Evolutionary conservation across 345 rosid genomes (phyloP).

Genomic region (Eucalyptus melliodora): DNA sequence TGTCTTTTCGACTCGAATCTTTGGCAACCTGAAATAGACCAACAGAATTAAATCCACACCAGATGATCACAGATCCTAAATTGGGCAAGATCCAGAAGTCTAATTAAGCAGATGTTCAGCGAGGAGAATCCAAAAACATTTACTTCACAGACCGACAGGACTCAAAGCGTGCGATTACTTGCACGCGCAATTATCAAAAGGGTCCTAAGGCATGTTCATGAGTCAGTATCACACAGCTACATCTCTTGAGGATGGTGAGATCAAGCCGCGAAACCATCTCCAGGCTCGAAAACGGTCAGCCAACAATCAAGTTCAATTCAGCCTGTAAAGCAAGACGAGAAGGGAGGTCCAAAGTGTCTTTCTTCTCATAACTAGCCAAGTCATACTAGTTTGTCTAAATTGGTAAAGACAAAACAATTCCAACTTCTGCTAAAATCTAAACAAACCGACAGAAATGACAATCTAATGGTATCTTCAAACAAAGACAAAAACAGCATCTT

Average conservation of each 20-base stretch:
- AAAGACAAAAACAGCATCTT: neutral
- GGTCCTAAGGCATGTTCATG: neutral
- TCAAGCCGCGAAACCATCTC: neutral
- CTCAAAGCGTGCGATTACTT: neutral
- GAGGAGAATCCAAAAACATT: neutral
- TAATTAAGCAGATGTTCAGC: neutral
- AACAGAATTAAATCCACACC: neutral
- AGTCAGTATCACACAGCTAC: neutral
- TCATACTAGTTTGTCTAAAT: neutral
- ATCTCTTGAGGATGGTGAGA: neutral
- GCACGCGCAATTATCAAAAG: neutral
- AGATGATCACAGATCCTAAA: no score
- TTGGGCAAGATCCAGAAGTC: neutral
- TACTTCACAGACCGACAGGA: neutral
- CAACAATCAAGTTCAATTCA: neutral
- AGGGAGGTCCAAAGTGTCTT: neutral
- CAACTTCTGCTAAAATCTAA: no score
- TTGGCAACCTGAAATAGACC: neutral
- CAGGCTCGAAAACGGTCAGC: neutral
- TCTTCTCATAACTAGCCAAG: neutral
- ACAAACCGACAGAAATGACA: no score
- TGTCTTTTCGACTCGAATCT: neutral
- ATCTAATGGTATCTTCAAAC: neutral
- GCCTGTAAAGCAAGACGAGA: neutral
- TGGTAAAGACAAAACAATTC: rapidly evolving